Base-by-base conservation (phyloP, 306 rosid species). In the Rubus idaeus region DNA sequence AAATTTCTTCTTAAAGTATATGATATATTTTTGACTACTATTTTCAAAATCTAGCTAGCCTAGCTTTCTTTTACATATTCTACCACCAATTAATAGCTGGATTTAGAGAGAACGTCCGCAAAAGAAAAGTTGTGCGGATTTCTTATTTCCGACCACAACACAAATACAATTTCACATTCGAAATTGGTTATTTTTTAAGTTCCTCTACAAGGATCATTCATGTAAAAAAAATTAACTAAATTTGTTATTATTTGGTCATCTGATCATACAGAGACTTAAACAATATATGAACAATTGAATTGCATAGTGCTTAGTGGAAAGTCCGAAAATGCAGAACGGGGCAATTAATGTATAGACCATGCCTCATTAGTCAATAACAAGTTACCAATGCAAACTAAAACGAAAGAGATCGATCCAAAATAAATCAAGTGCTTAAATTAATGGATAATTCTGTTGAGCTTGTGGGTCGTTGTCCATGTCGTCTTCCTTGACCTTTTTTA, bases 361-460 rank as follows among this genome's bases (percentile, higher is more conserved):
- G 60, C 60, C 7, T 11, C 11, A 53, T 71, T 53, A 51, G 51
- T 53, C 75, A 52, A 52, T 53, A 42, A 39, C 76, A 71, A 53
- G 44, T 52, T n/a, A 62, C 68, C 68, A 53, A 20, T 3, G 17
- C 3, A 20, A 37, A 65, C 39, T 16, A 47, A 40, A 47, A 12
- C 10, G 26, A 26, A 52, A 11, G 7, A 20, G 63, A 57, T 21
- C 0, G 63, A 57, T 57, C n/a, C 5, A 16, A 9, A 13, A 13
- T 37, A 44, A 23, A 68, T 3, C 2, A 23, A 68, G 37, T 45
- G 46, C 42, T 41, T 16, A 73, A 30, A 30, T 30, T 30, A 73
- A 20, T 23, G 44, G 77, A 18, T 71, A 44, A 74, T 45, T 74
- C 46, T 26, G 70, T 74, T 46, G 78, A 60, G 58, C 16, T 17